Evolutionary conservation across 2,329 filamentous ascomycete species (phyloP).

Genomic region (Talaromyces marneffei): DNA sequence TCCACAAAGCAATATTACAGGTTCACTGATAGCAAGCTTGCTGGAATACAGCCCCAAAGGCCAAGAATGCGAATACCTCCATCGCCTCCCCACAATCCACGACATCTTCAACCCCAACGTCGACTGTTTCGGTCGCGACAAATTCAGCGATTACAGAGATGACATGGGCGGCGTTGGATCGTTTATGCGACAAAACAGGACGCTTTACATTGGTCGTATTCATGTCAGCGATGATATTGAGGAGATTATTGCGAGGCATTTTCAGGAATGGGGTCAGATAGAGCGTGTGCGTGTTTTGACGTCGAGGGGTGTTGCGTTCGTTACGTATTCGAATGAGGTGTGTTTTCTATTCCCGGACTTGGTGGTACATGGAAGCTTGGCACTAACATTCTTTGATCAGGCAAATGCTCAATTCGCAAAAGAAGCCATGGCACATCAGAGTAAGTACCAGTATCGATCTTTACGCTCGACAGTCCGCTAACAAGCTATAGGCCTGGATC

Average conservation of each 20-base stretch:
- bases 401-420: conserved; percentile 86
- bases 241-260: conserved; percentile 89
- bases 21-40: not conserved
- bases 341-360: not conserved
- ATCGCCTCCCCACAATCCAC: conserved; percentile 77
- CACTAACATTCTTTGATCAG: not conserved
- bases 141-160: conserved; percentile 85
- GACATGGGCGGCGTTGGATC: conserved; percentile 97
- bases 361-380: not conserved
- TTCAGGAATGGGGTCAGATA: conserved; percentile 92
- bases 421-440: conserved; percentile 93
- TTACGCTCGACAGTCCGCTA: not conserved
- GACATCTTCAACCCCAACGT: conserved; percentile 91
- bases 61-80: conserved; percentile 88
- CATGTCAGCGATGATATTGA: conserved; percentile 96
- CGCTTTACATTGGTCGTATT: conserved; percentile 87
- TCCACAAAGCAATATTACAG: not conserved
- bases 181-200: conserved; percentile 90
- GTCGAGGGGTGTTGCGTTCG: conserved; percentile 82
- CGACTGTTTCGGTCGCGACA: conserved; percentile 92
- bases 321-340: conserved; percentile 81
- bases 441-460: not conserved
- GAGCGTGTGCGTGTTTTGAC: conserved; percentile 85
- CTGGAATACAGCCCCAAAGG: conserved; percentile 57
- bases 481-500: conserved; percentile 56